Conservation (phyloP, 345 rosid species). For the Brassica carinata region DNA sequence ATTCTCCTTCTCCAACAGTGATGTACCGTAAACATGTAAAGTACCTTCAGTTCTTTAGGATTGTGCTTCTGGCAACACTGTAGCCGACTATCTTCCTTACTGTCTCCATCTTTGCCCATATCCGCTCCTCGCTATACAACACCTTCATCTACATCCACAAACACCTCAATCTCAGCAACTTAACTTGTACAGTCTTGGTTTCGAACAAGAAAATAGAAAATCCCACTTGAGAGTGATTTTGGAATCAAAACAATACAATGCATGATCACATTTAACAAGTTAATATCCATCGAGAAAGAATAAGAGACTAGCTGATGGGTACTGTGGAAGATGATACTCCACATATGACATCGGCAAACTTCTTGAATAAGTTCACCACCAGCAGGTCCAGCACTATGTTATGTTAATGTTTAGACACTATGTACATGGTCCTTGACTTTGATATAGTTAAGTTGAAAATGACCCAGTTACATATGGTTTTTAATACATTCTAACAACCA, state of each 20-base stretch:
- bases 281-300: background rate
- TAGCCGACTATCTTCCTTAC: conserved; percentile 65
- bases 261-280: background rate
- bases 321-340: background rate
- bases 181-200: background rate
- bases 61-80: conserved; percentile 40
- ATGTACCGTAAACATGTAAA: conserved; percentile 59
- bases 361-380: background rate
- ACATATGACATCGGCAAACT: background rate
- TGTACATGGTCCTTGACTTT: background rate
- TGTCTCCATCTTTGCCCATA: conserved; percentile 63
- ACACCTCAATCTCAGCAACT: background rate
- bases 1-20: conserved; percentile 48
- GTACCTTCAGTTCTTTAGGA: conserved; percentile 64
- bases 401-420: background rate
- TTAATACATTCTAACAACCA: background rate
- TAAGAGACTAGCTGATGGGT: background rate
- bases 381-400: background rate
- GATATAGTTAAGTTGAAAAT: background rate
- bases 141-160: conserved; percentile 32
- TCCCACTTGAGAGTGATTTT: background rate
- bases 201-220: background rate
- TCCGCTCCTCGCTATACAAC: conserved; percentile 44
- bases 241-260: conserved; percentile 4
- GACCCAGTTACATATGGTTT: background rate